A percentile compares a stretch with the other conserved stretches of the same genome.
Conservation (phyloP, 345 rosid genomes). For the Lagerstroemia speciosa region DNA sequence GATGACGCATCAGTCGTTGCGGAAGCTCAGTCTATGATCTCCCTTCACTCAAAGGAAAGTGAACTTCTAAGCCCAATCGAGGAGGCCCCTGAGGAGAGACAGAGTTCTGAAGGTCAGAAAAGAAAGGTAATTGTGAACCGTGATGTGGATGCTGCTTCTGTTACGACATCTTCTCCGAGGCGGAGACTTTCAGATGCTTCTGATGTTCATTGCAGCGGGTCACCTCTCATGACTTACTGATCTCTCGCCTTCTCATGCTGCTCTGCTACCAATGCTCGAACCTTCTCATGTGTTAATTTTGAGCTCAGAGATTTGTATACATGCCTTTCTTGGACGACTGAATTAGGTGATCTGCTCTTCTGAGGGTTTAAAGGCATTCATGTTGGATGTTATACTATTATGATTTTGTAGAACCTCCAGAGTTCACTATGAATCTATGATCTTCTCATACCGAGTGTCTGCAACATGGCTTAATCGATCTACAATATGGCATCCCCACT, state of each 20-base stretch:
- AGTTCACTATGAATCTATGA: not conserved
- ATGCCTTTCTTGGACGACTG: not conserved
- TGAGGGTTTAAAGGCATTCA: not conserved
- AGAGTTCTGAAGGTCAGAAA: conserved; percentile 55
- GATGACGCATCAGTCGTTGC: conserved; percentile 54
- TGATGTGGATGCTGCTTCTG: conserved; percentile 69
- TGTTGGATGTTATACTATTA: not conserved
- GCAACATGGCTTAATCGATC: not conserved
- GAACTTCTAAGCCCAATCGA: conserved; percentile 57
- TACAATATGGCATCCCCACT: too few relatives aligned
- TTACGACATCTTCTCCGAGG: conserved; percentile 62
- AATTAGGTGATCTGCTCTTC: not conserved
- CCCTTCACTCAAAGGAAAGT: conserved; percentile 27
- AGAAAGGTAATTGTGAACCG: conserved; percentile 63
- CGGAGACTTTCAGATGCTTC: conserved; percentile 81
- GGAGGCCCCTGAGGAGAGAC: conserved; percentile 62
- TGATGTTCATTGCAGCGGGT: conserved; percentile 83
- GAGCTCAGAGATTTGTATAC: not conserved
- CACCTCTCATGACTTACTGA: conserved; percentile 85
- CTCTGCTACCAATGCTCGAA: not conserved
- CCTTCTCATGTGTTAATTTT: not conserved
- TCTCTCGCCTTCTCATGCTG: not conserved
- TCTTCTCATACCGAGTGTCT: not conserved
- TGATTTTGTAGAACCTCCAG: not conserved
- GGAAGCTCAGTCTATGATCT: conserved; percentile 67